These are phyloP conservation scores for Flaveria brownii DNA, from an alignment of 129 eudicot species.

Conservation along the genomic window DNA sequence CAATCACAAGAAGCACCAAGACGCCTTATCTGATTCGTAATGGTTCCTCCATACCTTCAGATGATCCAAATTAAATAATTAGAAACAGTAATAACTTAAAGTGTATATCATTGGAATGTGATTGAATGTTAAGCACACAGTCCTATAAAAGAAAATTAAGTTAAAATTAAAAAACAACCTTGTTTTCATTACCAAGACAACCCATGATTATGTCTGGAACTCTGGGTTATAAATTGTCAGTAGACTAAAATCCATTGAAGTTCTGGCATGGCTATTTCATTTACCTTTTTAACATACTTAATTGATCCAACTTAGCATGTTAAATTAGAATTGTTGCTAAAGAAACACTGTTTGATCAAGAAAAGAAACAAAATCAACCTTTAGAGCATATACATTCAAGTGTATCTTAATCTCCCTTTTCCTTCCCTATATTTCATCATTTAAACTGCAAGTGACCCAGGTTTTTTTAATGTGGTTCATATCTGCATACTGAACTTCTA, in stretches of 20 bases:
- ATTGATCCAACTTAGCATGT: neutral
- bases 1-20: slow-evolving; percentile 99
- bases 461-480: neutral
- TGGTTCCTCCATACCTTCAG: slow-evolving; percentile 92
- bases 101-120: neutral
- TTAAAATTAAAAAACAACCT: neutral
- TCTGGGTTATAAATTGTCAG: neutral
- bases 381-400: neutral
- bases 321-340: neutral
- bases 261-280: neutral
- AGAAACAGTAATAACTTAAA: neutral
- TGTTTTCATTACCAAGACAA: neutral
- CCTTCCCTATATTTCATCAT: neutral
- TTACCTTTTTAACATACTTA: neutral
- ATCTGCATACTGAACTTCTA: neutral
- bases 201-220: neutral
- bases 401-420: neutral
- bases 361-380: neutral
- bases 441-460: neutral
- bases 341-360: neutral
- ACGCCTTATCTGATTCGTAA: slow-evolving; percentile 86
- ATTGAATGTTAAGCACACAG: slow-evolving; percentile 9
- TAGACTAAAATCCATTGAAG: neutral
- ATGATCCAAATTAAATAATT: slow-evolving; percentile 15
- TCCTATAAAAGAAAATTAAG: neutral